Evolutionary conservation across 2,329 filamentous ascomycete species (phyloP).

Genomic region (Aspergillus intermedius): DNA sequence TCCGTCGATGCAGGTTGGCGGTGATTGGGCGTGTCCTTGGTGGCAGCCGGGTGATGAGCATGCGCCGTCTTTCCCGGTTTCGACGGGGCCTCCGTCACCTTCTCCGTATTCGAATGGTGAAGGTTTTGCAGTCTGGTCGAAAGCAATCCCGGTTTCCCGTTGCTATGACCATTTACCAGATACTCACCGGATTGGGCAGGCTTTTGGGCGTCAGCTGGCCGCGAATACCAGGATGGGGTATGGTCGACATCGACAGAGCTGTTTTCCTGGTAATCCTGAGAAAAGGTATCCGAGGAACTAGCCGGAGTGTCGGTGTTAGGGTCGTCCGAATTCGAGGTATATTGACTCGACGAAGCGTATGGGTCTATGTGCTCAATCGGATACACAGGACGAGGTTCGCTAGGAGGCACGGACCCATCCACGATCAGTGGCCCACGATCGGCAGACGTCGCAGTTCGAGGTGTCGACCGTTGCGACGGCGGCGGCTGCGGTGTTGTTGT

Average conservation of each 20-base stretch:
- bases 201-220: slow-evolving; percentile 20
- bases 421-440: slow-evolving; percentile 41
- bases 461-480: slow-evolving; percentile 12
- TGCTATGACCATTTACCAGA: slow-evolving; percentile 19
- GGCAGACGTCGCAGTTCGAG: slow-evolving; percentile 22
- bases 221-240: slow-evolving; percentile 15
- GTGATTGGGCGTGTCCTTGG: slow-evolving; percentile 23
- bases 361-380: slow-evolving; percentile 31
- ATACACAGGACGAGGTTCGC: slow-evolving; percentile 29
- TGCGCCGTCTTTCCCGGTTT: slow-evolving; percentile 18
- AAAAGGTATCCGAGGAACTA: slow-evolving; percentile 33
- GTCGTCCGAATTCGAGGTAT: slow-evolving; percentile 37
- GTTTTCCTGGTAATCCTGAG: slow-evolving; percentile 33
- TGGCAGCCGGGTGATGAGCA: slow-evolving; percentile 13
- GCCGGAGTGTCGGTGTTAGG: slow-evolving; percentile 30
- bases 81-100: slow-evolving; percentile 20
- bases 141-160: slow-evolving; percentile 27
- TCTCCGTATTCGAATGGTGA: slow-evolving; percentile 31
- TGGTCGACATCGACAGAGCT: slow-evolving; percentile 31
- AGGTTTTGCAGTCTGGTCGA: slow-evolving; percentile 33
- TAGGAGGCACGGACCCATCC: slow-evolving; percentile 40
- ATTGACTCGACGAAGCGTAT: slow-evolving; percentile 31
- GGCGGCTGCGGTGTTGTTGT: neutral
- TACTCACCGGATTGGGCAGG: slow-evolving; percentile 8
- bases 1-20: slow-evolving; percentile 12